Conservation (phyloP, 345 rosid species). For the Turnera subulata region DNA sequence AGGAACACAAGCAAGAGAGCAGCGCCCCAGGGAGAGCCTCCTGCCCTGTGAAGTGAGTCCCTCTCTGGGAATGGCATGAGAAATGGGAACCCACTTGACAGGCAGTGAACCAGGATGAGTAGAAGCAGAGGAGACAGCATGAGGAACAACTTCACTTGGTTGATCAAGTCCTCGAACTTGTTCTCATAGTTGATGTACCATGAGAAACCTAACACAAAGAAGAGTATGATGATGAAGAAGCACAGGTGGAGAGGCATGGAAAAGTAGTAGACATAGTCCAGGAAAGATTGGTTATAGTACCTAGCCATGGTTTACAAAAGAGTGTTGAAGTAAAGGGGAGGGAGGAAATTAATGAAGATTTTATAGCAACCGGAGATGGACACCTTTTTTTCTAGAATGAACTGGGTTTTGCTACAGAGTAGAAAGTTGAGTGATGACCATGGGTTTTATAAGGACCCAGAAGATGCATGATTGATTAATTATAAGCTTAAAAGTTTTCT, state of each 20-base stretch:
- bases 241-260: slow-evolving; percentile 38
- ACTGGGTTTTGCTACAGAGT: neutral
- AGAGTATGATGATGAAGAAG: slow-evolving; percentile 36
- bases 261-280: slow-evolving; percentile 30
- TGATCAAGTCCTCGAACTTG: slow-evolving; percentile 34
- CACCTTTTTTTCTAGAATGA: neutral
- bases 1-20: slow-evolving; percentile 32
- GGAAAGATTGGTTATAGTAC: slow-evolving; percentile 9
- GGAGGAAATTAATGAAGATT: neutral
- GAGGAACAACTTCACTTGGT: slow-evolving; percentile 41
- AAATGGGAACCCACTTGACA: slow-evolving; percentile 23
- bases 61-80: slow-evolving; percentile 28
- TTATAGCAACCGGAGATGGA: too few species aligned
- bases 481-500: too few species aligned
- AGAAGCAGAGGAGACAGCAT: slow-evolving; percentile 45
- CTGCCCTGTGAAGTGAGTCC: slow-evolving; percentile 50
- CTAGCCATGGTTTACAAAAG: slow-evolving; percentile 7
- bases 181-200: slow-evolving; percentile 53
- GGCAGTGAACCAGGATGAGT: slow-evolving; percentile 38
- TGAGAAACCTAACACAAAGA: slow-evolving; percentile 34
- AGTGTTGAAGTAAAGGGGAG: neutral
- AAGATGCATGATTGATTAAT: neutral
- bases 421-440: neutral
- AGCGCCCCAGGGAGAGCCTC: slow-evolving; percentile 35
- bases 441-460: slow-evolving; percentile 2